Evolutionary conservation across 805 yeast genomes (phyloP).

Genomic region (Metschnikowia chrysomelidarum): DNA sequence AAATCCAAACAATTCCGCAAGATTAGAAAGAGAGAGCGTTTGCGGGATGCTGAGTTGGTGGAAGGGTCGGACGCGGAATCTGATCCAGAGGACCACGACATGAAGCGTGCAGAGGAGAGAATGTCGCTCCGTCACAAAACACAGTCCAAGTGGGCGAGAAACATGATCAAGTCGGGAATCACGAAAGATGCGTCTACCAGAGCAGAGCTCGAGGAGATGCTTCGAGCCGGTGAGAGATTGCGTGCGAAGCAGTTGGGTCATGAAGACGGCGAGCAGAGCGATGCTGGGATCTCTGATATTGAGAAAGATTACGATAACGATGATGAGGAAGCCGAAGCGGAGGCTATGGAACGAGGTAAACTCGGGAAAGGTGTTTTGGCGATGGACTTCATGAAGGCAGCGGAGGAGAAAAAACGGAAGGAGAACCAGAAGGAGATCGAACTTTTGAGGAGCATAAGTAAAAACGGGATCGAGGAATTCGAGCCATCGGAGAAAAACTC

Average conservation of each 20-base stretch:
- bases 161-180: slow-evolving; percentile 86
- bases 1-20: slow-evolving; percentile 88
- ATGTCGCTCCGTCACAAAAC: slow-evolving; percentile 91
- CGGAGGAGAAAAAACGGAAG: slow-evolving; percentile 65
- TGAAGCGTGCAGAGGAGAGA: slow-evolving; percentile 83
- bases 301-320: slow-evolving; percentile 38
- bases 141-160: slow-evolving; percentile 85
- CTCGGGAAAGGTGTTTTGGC: slow-evolving; percentile 87
- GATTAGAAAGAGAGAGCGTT: slow-evolving; percentile 79
- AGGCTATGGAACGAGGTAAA: slow-evolving; percentile 31
- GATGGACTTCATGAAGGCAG: slow-evolving; percentile 95
- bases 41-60: slow-evolving; percentile 66
- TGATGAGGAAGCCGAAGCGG: slow-evolving; percentile 35
- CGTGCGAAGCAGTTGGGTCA: slow-evolving; percentile 69
- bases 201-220: slow-evolving; percentile 92
- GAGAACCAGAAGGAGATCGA: slow-evolving; percentile 56
- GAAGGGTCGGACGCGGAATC: slow-evolving; percentile 55
- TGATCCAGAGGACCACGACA: slow-evolving; percentile 61
- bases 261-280: slow-evolving; percentile 54
- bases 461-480: slow-evolving; percentile 43
- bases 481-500: slow-evolving; percentile 35
- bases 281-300: slow-evolving; percentile 49
- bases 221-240: slow-evolving; percentile 79
- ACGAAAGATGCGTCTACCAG: slow-evolving; percentile 81
- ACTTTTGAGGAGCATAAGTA: slow-evolving; percentile 43